Base-by-base conservation (phyloP, 306 rosid species). In the Corylus avellana region DNA sequence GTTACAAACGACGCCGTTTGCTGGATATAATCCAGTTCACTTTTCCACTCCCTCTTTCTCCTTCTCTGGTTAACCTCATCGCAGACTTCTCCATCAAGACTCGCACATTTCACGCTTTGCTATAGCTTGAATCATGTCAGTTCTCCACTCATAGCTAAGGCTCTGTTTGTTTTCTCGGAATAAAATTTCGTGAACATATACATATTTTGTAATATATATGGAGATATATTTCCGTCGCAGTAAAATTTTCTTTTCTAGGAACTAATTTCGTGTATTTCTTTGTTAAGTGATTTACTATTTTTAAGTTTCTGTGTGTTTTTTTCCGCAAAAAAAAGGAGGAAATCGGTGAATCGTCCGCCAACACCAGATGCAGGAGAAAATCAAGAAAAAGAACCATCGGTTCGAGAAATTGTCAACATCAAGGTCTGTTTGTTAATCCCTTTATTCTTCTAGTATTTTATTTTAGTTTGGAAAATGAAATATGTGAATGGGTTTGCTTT, bases 331-430 rank as follows among this genome's bases (percentile, higher is more conserved):
- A 62, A 70, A 62, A 94, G 94, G 98, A 92, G 92, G 84, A 78
- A 92, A 77, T 94, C 97, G 56, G 94, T 88, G 82, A 93, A 91
- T 88, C 93, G 98, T 75, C 93, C 94, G 10, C 91, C 98, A n/a
- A 86, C 98, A 25, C 97, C 98, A 25, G 97, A 93, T 78, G 91
- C 75, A 4, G 84, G 55, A 42, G 97, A 91, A 18, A 88, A 74
- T 87, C 78, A 86, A 55, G 91, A 81, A 1, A 89, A 91, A 79
- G 89, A 89, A 61, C 97, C 89, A 56, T 82, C 94, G 12, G 81
- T 90, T 85, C 92, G 88, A 70, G 98, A 94, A 75, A 85, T 84
- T 61, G 77, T 90, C 78, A 90, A 86, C 48, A 85, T 94, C 81
- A 91, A 94, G 96, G 98, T 94, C 70, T n/a, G 77, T 13, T 71